Evolutionary conservation across 441 rosid species (phyloP).

Genomic region (Flueggea neowawraea): DNA sequence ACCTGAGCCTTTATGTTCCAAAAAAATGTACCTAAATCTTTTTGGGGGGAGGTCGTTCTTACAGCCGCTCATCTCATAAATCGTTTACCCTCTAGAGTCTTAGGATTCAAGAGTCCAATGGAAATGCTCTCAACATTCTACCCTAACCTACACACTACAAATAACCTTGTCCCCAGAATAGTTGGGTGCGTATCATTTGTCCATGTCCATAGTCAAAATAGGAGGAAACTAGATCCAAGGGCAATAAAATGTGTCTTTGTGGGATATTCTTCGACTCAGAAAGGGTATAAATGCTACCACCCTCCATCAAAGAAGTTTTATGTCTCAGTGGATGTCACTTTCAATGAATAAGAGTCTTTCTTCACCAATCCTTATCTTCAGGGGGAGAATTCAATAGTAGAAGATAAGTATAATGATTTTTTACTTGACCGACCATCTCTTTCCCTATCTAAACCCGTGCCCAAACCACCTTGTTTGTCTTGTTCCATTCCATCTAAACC

Average conservation of each 20-base stretch:
- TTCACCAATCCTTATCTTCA: background rate
- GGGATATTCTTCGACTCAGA: constrained; percentile 5
- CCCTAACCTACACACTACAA: background rate
- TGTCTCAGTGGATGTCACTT: background rate
- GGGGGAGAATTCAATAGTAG: background rate
- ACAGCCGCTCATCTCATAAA: constrained; percentile 3
- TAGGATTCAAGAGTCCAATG: background rate
- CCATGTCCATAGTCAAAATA: constrained; percentile 1
- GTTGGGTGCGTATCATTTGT: background rate
- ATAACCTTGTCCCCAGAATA: background rate
- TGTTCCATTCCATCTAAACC: background rate
- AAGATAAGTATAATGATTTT: background rate
- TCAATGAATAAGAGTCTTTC: background rate
- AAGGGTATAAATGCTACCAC: background rate
- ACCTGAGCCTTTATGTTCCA: background rate
- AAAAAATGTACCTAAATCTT: background rate
- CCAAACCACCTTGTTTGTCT: background rate
- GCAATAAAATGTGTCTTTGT: constrained; percentile 6
- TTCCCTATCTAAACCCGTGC: too few relatives aligned
- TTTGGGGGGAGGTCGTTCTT: constrained; percentile 7
- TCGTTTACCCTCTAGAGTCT: background rate
- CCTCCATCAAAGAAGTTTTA: background rate
- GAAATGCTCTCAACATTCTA: background rate
- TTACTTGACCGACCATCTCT: background rate
- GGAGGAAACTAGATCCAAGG: constrained; percentile 3